These are phyloP conservation scores for Cladophialophora psammophila DNA, from an alignment of 2,329 filamentous ascomycete genomes.

Conservation along the genomic window DNA sequence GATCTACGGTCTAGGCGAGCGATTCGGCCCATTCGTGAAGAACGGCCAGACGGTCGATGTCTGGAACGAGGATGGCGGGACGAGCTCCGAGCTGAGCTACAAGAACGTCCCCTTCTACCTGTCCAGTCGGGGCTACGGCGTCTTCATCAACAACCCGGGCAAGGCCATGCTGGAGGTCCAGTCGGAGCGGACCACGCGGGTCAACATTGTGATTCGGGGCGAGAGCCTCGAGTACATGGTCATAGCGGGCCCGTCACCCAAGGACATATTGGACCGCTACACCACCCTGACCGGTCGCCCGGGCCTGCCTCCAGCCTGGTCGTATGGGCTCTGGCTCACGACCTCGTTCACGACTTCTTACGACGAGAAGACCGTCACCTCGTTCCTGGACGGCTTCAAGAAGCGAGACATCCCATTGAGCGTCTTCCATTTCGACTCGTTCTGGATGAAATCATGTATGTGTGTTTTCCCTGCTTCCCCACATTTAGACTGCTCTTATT, in stretches of 20 bases:
- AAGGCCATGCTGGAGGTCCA: slow-evolving; percentile 72
- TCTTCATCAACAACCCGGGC: slow-evolving; percentile 72
- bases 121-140: slow-evolving; percentile 68
- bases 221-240: slow-evolving; percentile 73
- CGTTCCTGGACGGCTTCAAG: slow-evolving; percentile 73
- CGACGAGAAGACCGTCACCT: slow-evolving; percentile 67
- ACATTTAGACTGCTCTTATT: not conserved
- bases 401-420: slow-evolving; percentile 70
- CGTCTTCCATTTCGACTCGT: slow-evolving; percentile 79
- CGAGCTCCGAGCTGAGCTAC: slow-evolving; percentile 34
- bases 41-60: slow-evolving; percentile 70
- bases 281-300: slow-evolving; percentile 68
- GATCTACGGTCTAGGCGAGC: slow-evolving; percentile 74
- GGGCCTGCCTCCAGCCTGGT: slow-evolving; percentile 70
- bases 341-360: slow-evolving; percentile 75
- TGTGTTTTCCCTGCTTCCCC: not conserved
- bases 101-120: slow-evolving; percentile 37
- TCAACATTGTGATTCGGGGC: slow-evolving; percentile 70
- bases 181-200: slow-evolving; percentile 69
- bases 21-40: slow-evolving; percentile 75
- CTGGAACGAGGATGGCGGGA: slow-evolving; percentile 57
- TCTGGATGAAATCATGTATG: slow-evolving; percentile 73
- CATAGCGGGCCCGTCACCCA: slow-evolving; percentile 72
- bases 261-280: slow-evolving; percentile 71
- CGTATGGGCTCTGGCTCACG: slow-evolving; percentile 74